Percentiles rank a stretch among this genome's conserved stretches.
These are phyloP conservation scores for Aspergillus ochraceoroseus DNA, from an alignment of 2,329 filamentous ascomycete genomes.

Conservation along the genomic window DNA sequence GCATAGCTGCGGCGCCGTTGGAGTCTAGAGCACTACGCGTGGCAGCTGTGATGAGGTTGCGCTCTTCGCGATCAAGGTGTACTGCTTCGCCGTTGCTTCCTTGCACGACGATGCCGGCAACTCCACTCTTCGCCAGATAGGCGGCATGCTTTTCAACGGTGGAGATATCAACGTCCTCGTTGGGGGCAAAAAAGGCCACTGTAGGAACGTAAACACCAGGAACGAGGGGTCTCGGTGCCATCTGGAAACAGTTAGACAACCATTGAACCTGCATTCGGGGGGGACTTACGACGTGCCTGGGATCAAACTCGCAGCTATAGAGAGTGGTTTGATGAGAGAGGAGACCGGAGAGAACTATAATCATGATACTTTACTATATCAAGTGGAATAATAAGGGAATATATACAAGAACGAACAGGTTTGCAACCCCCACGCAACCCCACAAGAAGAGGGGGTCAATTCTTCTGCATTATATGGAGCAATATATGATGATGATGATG, in stretches of 20 bases:
- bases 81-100: slow-evolving; percentile 81
- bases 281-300: too few relatives aligned
- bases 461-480: not conserved
- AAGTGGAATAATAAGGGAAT: too few relatives aligned
- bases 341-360: not conserved
- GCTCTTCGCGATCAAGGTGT: slow-evolving; percentile 67
- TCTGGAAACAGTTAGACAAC: slow-evolving; percentile 1
- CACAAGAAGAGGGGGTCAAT: slow-evolving; percentile 11
- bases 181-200: slow-evolving; percentile 65
- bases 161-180: slow-evolving; percentile 61
- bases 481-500: too few relatives aligned
- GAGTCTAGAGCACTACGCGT: slow-evolving; percentile 66
- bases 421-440: slow-evolving; percentile 16
- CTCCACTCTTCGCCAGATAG: slow-evolving; percentile 65
- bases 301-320: too few relatives aligned
- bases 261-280: too few relatives aligned
- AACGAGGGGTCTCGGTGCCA: slow-evolving; percentile 25
- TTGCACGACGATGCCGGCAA: slow-evolving; percentile 69
- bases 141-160: slow-evolving; percentile 59
- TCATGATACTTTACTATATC: too few relatives aligned
- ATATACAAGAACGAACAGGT: too few relatives aligned
- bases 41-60: slow-evolving; percentile 61
- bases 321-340: not conserved
- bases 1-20: slow-evolving; percentile 60
- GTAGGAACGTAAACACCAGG: slow-evolving; percentile 67